phyloP scores from a whole-genome alignment of 495 filamentous ascomycete genomes.

The Penicillium angulare region DNA sequence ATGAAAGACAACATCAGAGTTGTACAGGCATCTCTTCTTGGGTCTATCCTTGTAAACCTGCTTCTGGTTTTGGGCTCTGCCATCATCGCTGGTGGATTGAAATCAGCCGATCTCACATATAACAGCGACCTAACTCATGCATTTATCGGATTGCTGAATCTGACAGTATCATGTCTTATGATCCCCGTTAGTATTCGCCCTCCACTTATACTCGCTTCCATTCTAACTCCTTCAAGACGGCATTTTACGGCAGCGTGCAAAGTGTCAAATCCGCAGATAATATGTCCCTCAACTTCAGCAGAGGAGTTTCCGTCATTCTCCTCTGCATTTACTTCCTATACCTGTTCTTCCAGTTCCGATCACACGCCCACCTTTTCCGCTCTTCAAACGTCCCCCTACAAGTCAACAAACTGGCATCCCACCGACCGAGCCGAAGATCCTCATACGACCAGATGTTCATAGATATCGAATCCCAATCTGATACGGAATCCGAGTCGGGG shows the following conservation, averaged over 20 bases:
- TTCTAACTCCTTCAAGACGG: conserved; percentile 50
- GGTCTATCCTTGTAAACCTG: conserved; percentile 84
- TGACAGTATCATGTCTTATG: conserved; percentile 83
- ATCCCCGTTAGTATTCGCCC: conserved; percentile 89
- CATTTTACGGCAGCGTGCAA: conserved; percentile 86
- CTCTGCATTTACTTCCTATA: conserved; percentile 82
- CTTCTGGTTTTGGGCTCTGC: conserved; percentile 89
- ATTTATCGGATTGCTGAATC: conserved; percentile 85
- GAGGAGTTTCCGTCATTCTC: conserved; percentile 45
- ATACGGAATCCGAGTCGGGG: conserved; percentile 63
- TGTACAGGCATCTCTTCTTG: conserved; percentile 83
- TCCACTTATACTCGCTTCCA: conserved; percentile 59
- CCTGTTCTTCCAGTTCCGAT: conserved; percentile 86
- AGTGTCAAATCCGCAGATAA: conserved; percentile 49
- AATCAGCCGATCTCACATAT: conserved; percentile 89
- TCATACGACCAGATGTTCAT: conserved; percentile 4
- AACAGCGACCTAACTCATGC: conserved; percentile 93
- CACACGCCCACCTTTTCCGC: conserved; percentile 85
- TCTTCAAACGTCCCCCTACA: conserved; percentile 43
- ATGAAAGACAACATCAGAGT: conserved; percentile 75
- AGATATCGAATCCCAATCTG: conserved; percentile 60
- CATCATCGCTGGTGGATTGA: conserved; percentile 80
- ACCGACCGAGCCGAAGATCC: conserved; percentile 1
- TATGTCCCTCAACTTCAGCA: conserved; percentile 17
- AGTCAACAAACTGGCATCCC: neutral